Evolutionary conservation across 2,329 filamentous ascomycete species (phyloP).

Genomic region (Eutypa lata): DNA sequence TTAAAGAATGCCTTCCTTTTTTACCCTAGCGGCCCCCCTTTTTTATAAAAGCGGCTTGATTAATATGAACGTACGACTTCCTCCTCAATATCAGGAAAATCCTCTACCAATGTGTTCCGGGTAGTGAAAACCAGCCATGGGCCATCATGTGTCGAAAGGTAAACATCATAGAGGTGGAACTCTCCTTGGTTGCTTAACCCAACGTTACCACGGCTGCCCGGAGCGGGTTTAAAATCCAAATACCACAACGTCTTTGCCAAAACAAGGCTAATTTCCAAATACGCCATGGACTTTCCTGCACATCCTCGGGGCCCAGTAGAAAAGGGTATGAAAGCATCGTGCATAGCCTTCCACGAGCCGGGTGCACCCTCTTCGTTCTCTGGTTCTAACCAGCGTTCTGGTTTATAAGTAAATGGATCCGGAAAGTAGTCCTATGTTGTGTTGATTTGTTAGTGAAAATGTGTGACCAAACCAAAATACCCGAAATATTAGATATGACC

Average conservation of each 20-base stretch:
- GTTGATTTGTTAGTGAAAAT: not conserved
- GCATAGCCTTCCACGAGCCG: conserved; percentile 19
- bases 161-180: conserved; percentile 13
- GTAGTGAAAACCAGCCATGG: conserved; percentile 9
- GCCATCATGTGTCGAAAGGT: conserved; percentile 13
- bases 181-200: conserved; percentile 8
- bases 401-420: conserved; percentile 5
- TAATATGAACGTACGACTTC: no score
- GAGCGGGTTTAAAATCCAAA: conserved; percentile 30
- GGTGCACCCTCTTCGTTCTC: not conserved
- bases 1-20: no score
- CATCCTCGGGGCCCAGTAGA: conserved; percentile 35
- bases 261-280: conserved; percentile 39
- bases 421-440: conserved; percentile 7
- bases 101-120: conserved; percentile 2
- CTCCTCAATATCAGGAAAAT: not conserved
- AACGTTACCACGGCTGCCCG: conserved; percentile 1
- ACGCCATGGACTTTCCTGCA: conserved; percentile 44
- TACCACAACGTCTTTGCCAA: conserved; percentile 37
- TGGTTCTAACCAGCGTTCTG: conserved; percentile 10
- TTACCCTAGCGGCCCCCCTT: no score
- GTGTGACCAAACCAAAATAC: conserved; percentile 1
- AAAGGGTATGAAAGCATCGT: conserved; percentile 31
- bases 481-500: no score
- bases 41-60: no score